Base-by-base conservation (phyloP, 2,329 filamentous ascomycete species). In the Shiraia sp. region DNA sequence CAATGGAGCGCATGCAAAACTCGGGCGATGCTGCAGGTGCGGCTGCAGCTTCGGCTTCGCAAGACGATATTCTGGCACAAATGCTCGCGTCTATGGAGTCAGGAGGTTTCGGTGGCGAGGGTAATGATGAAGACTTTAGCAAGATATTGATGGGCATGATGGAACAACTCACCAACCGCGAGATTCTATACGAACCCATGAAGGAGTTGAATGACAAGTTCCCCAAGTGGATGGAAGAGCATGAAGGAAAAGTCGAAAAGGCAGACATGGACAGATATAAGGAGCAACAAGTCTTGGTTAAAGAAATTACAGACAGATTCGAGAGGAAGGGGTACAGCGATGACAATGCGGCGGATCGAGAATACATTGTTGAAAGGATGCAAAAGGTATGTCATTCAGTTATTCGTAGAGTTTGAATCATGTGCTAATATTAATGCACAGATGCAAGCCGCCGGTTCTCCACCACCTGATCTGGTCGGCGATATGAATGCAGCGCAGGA, bases 81-180 rank as follows among this genome's bases (percentile, higher is more conserved):
- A 84, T 99, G 76, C 79, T 99, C 61, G 93, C 93, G 69, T 88
- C 93, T 49, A 85, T 96, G 74, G 87, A 89, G 60, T 79, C 80
- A 15, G 78, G 82, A 6, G 79, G 78, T 16, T 62, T 77, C 44
- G 75, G 72, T 5, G 55, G 69, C 0, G 85, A 81, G 12, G 67
- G 61, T 8, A 73, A 75, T 45, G 90, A 96, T 42, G 90, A 93
- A 58, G 90, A 95, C 57, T 88, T 97, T 60, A 90, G 89, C 42
- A 92, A 95, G 73, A 90, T 97, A 83, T 81, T 99, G 45, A 83
- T 95, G 79, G 88, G 88, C 39, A 96, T 97, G 90, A 97, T 99
- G 92, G 90, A 97, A 73, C 91, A 99, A 70, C 79, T 99, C 50
- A 97, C 93, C 3, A 96, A 95, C 71, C 97, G 96, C 75, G 93